Base-by-base conservation (phyloP, 257 asterid species). In the Capsicum chinense region DNA sequence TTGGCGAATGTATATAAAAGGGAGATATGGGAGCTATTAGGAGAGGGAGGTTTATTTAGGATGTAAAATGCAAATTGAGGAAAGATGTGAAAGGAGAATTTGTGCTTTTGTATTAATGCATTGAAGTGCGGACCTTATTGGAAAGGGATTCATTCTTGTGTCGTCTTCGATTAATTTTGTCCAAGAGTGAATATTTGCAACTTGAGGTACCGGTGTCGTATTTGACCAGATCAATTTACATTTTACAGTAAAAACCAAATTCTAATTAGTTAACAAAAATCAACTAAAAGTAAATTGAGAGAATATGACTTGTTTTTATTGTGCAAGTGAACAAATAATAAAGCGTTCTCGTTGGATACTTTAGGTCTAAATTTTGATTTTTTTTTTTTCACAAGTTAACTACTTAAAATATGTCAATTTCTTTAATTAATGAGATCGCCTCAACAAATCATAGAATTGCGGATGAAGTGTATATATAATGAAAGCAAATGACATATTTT, bases 101-200 rank as follows among this genome's bases (percentile, higher is more conserved):
- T 56, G 59, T 19, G 44, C 64, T 56, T 80, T n/a, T 73, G 33
- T 26, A 71, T 83, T 54, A 71, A 84, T 58, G 87, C 87, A 58
- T 85, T 67, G 87, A 86, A 86, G 87, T 80, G 88, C 90, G 88
- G 86, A 86, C 88, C 88, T 85, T 59, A 2, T 63, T 79, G 86
- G 60, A 79, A 85, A 87, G 52, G 84, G 21, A 13, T 82, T 85
- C 85, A 84, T 89, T 89, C 79, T 6, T 78, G 80, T 10, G 52
- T 63, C 50, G 15, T 52, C 17, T 64, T 54, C 26, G 19, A 37
- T 19, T 10, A 1, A 48, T 11, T 3, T 39, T 39, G 44, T 39
- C 44, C 44, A 56, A 1, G 47, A 1, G 81, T n/a, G 33, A 62
- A 15, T 54, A 47, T 33, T 6, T 66, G 5, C 71, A 12, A 33